Evolutionary conservation across 2,329 filamentous ascomycete genomes (phyloP).

Genomic region (Penicillium nordicum): DNA sequence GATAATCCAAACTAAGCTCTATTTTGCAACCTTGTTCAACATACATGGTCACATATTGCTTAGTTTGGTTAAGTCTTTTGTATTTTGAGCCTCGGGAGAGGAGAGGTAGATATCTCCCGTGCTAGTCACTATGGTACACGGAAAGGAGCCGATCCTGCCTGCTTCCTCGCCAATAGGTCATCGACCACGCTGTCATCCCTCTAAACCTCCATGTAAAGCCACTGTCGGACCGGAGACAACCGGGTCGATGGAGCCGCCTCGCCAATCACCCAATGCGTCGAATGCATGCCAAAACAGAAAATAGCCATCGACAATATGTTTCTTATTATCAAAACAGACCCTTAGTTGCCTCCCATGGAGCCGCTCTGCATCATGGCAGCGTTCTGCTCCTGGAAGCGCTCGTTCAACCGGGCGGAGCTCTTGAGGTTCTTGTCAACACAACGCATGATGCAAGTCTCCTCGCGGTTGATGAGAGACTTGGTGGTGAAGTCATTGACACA

Average conservation of each 20-base stretch:
- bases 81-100: slow-evolving; percentile 6
- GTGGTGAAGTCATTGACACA: slow-evolving; percentile 99
- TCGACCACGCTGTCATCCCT: not conserved
- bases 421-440: slow-evolving; percentile 98
- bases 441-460: slow-evolving; percentile 87
- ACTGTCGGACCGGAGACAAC: not conserved
- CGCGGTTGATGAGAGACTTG: slow-evolving; percentile 83
- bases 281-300: not conserved
- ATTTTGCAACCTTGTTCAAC: not conserved
- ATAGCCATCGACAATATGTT: not conserved
- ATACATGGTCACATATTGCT: not conserved
- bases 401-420: slow-evolving; percentile 80
- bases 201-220: not conserved
- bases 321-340: not conserved
- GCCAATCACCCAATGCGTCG: not conserved
- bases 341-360: slow-evolving; percentile 42
- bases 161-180: slow-evolving; percentile 10
- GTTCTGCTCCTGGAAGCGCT: slow-evolving; percentile 80
- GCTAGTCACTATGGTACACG: slow-evolving; percentile 26
- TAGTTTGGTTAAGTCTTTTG: not conserved
- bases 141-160: slow-evolving; percentile 11
- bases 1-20: not conserved
- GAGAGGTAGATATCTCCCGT: slow-evolving; percentile 11
- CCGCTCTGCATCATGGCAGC: slow-evolving; percentile 63
- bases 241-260: not conserved